Evolutionary conservation across 1,284 basidiomycete genomes (phyloP).

Genomic region (Irpex lacteus): DNA sequence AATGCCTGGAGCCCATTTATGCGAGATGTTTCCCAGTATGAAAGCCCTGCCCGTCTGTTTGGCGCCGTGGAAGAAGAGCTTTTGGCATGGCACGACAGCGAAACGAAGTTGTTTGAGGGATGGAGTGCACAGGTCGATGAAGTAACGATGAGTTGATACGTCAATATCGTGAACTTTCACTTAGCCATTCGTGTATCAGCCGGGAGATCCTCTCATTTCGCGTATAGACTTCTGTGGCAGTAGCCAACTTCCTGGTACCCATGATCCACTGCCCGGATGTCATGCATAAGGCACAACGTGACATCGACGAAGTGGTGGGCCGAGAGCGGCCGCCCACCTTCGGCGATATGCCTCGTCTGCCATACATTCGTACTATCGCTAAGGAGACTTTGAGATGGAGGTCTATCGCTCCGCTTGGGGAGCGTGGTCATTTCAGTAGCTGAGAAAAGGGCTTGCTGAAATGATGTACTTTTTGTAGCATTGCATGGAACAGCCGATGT

Average conservation of each 20-base stretch:
- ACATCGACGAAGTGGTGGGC: constrained; percentile 3
- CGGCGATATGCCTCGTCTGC: not conserved
- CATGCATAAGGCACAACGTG: constrained; percentile 3
- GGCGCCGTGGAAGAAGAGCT: constrained; percentile 10
- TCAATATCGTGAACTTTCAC: not conserved
- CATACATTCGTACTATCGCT: constrained; percentile 5
- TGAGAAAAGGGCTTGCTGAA: no score
- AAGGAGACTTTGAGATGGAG: constrained; percentile 4
- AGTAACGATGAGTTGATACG: not conserved
- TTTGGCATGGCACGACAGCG: constrained; percentile 2
- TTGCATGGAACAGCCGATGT: not conserved
- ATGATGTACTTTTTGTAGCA: not conserved
- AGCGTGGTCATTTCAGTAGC: not conserved
- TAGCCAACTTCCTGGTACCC: not conserved
- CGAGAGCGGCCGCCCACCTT: not conserved
- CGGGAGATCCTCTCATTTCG: not conserved
- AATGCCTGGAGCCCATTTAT: not conserved
- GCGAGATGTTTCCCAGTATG: constrained; percentile 2
- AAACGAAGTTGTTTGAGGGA: constrained; percentile 11
- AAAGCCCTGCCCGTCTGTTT: constrained; percentile 9
- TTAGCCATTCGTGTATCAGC: not conserved
- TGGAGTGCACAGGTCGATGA: not conserved
- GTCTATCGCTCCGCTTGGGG: not conserved
- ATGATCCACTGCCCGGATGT: constrained; percentile 5
- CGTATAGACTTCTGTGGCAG: not conserved